Percentiles rank a stretch among this genome's conserved stretches.
Conservation (phyloP, 2,329 filamentous ascomycete genomes). For the Tolypocladium cylindrosporum region DNA sequence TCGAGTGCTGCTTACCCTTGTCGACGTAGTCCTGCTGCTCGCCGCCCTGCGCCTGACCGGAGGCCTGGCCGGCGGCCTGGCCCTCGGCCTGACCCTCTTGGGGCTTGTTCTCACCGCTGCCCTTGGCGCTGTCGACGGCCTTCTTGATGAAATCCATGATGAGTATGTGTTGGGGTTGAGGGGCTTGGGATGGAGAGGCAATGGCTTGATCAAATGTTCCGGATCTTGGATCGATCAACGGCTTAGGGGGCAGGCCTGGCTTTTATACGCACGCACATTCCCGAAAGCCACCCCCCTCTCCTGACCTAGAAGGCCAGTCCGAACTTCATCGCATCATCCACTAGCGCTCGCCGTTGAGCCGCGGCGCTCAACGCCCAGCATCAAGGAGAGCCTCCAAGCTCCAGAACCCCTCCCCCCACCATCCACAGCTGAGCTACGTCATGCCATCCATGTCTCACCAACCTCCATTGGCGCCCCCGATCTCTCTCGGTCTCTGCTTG, state of each 20-base stretch:
- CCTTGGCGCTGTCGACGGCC: constrained; percentile 13
- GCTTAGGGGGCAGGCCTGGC: not conserved
- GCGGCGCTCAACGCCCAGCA: not conserved
- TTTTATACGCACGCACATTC: not conserved
- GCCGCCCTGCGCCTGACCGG: constrained; percentile 1
- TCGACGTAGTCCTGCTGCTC: constrained; percentile 25
- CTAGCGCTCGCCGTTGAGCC: not conserved
- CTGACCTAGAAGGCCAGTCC: not conserved
- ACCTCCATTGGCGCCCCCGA: not conserved
- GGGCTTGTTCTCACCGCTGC: constrained; percentile 6
- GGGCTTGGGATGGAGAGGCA: not conserved
- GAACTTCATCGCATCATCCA: not conserved
- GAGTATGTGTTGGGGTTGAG: constrained; percentile 3
- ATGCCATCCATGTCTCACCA: not conserved
- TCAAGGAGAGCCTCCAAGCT: not conserved
- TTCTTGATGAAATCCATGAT: constrained; percentile 31
- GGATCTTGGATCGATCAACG: not conserved
- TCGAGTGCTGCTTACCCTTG: constrained; percentile 19
- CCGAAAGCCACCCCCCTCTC: not conserved
- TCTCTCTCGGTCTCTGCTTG: not conserved
- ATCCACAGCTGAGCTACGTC: constrained; percentile 1
- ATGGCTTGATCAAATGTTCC: not conserved
- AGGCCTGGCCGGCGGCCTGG: not conserved
- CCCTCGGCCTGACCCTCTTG: constrained; percentile 1
- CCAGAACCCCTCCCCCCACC: not conserved